Conservation (phyloP, 139 green algal genomes). For the Helicosporidium sp. region DNA sequence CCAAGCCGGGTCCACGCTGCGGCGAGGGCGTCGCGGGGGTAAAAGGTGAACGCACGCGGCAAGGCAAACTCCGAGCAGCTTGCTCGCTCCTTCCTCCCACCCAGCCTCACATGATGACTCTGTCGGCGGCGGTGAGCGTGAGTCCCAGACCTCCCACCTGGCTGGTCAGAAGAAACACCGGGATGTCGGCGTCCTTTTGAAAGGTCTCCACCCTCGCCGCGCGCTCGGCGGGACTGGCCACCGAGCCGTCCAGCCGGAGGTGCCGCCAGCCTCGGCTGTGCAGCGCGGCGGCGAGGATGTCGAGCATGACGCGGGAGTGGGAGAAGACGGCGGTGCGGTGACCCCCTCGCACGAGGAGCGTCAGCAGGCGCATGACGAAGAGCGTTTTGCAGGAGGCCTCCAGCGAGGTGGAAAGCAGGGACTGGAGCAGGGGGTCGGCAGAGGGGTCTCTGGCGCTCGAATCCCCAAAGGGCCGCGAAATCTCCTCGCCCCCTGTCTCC, state of each 20-base stretch:
- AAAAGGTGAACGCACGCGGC: too few species aligned
- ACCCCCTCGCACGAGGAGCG: conserved; percentile 38
- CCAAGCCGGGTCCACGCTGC: conserved; percentile 41
- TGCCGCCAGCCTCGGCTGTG: conserved; percentile 20
- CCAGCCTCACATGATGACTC: conserved; percentile 44
- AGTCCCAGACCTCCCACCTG: conserved; percentile 81
- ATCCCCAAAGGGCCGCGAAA: not conserved
- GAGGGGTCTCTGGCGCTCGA: not conserved
- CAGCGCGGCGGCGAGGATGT: conserved; percentile 61
- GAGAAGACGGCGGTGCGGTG: conserved; percentile 82
- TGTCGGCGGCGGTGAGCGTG: conserved; percentile 76
- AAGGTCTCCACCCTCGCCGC: conserved; percentile 40
- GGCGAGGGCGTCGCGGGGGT: too few species aligned
- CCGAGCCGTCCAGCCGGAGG: conserved; percentile 65
- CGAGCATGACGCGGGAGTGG: conserved; percentile 44
- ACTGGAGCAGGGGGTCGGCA: conserved; percentile 2
- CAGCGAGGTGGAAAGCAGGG: conserved; percentile 3
- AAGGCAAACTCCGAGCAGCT: too few species aligned
- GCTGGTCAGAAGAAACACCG: conserved; percentile 76
- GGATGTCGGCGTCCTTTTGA: conserved; percentile 40
- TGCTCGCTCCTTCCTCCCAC: not conserved
- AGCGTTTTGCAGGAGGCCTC: conserved; percentile 57
- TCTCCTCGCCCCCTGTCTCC: conserved; percentile 1
- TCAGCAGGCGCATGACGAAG: conserved; percentile 56
- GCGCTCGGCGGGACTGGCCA: conserved; percentile 29